Evolutionary conservation across 768 basidiomycete species (phyloP), one percentile per base, ranked within the genome.

Genomic region (Boletus subcaerulescens): DNA sequence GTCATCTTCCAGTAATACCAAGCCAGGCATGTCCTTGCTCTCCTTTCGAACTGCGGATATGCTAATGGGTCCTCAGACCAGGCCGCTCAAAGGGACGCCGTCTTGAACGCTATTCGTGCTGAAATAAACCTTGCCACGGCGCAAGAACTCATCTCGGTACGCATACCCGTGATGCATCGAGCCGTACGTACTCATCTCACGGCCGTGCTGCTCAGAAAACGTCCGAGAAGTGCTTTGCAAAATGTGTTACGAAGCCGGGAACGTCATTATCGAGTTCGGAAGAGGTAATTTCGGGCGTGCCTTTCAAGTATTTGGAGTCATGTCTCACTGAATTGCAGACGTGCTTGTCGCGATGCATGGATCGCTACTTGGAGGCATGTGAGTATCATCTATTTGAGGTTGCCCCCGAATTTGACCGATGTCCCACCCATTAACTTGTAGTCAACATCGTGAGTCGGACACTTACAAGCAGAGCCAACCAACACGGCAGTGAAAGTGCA

Each of bases 341-440:
- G 26, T 93, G 91, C 62, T 74, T 93, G 41, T 73, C 81, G 7
- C 77, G 83, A 53, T 93, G 91, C 67, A 75, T 91, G 63, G 89
- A 91, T 50, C 82, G 89, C 42, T 93, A 91, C 66, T 76, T 93
- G 76, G 89, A 93, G 71, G 88, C 88, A 35, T 92, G 91, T 91
- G 63, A 74, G 89, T 81, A 48, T 4, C 5, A 15, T 11, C 15
- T 32, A 26, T 24, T 50, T 48, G 36, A 24, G 18, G 31, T 20
- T 26, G 33, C 43, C 17, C 18, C n/a, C 15, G 17, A 57, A 35
- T 48, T 52, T 55, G 45, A 64, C 35, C 0, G 13, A 17, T 36
- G 12, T 35, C 6, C 13, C 33, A 14, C 14, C 33, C 33, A 14
- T 47, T 14, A 22, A 33, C 39, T 36, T 41, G n/a, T 60, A 93